Conservation (phyloP, 2,329 filamentous ascomycete species). For the Fusarium sp. region DNA sequence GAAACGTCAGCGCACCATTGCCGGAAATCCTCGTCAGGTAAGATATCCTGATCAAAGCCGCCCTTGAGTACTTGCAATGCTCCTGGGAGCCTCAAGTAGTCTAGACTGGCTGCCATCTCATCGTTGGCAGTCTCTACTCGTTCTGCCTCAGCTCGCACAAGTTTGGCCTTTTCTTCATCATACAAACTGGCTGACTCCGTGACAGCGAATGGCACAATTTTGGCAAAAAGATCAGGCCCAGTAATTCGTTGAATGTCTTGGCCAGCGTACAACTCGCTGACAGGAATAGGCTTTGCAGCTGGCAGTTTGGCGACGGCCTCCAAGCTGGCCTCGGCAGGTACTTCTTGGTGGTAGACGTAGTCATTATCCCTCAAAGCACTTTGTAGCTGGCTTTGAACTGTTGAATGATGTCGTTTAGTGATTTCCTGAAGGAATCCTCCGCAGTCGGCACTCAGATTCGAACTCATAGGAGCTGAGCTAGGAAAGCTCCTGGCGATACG, state of each 20-base stretch:
- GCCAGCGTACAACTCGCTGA: conserved; percentile 95
- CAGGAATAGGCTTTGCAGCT: conserved; percentile 95
- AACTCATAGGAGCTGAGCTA: conserved; percentile 79
- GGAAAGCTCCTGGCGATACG: conserved; percentile 85
- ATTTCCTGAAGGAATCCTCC: conserved; percentile 81
- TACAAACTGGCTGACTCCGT: conserved; percentile 97
- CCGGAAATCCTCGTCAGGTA: conserved; percentile 90
- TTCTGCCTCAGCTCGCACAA: conserved; percentile 93
- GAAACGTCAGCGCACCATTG: conserved; percentile 95
- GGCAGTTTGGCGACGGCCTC: conserved; percentile 89
- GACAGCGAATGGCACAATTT: conserved; percentile 95
- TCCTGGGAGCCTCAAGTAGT: conserved; percentile 90
- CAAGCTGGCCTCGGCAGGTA: conserved; percentile 87
- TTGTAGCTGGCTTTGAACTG: conserved; percentile 83
- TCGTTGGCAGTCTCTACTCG: conserved; percentile 92
- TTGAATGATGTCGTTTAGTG: conserved; percentile 83
- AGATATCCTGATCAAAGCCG: conserved; percentile 88
- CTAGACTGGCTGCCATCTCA: conserved; percentile 94
- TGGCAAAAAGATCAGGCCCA: conserved; percentile 95
- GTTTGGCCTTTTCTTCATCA: conserved; percentile 97
- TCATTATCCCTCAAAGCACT: conserved; percentile 93
- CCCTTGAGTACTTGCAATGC: conserved; percentile 93
- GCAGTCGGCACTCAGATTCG: conserved; percentile 86
- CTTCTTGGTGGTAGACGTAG: conserved; percentile 95
- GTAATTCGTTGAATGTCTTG: conserved; percentile 98